Percentiles rank a stretch among this genome's conserved stretches.
phyloP scores from a whole-genome alignment of 2,329 filamentous ascomycete genomes.

The Whalleya microplaca region DNA sequence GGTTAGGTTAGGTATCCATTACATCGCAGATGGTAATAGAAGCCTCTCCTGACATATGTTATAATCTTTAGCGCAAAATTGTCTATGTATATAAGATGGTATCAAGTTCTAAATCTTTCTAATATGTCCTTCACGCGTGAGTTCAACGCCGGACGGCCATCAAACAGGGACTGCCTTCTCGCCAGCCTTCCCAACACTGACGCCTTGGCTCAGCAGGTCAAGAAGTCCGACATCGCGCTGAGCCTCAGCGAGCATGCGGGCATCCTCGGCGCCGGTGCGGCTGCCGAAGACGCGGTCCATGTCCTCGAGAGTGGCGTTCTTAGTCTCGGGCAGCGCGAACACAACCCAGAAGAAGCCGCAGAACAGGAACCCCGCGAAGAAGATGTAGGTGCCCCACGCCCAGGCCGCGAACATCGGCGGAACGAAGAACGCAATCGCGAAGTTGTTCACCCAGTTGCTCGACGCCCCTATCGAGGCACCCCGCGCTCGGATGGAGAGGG shows the following conservation, averaged over 20 bases:
- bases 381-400: constrained; percentile 56
- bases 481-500: constrained; percentile 63
- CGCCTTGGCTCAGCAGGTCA: neutral
- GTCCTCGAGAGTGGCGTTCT: constrained; percentile 47
- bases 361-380: constrained; percentile 63
- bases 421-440: constrained; percentile 63
- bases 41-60: no score
- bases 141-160: neutral
- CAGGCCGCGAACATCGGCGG: constrained; percentile 61
- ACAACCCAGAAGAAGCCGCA: constrained; percentile 46
- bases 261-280: neutral
- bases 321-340: constrained; percentile 55
- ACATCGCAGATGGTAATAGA: no score
- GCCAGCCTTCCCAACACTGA: neutral
- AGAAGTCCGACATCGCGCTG: neutral
- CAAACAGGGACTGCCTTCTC: neutral
- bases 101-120: no score
- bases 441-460: constrained; percentile 66
- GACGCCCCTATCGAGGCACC: constrained; percentile 63
- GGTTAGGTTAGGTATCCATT: no score
- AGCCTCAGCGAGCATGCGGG: neutral
- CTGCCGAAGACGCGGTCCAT: constrained; percentile 38
- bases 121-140: no score
- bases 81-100: no score
- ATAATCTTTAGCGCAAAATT: no score